Percentiles rank a stretch among this genome's conserved stretches.
Conservation (phyloP, 257 asterid species). For the Mitragyna speciosa region DNA sequence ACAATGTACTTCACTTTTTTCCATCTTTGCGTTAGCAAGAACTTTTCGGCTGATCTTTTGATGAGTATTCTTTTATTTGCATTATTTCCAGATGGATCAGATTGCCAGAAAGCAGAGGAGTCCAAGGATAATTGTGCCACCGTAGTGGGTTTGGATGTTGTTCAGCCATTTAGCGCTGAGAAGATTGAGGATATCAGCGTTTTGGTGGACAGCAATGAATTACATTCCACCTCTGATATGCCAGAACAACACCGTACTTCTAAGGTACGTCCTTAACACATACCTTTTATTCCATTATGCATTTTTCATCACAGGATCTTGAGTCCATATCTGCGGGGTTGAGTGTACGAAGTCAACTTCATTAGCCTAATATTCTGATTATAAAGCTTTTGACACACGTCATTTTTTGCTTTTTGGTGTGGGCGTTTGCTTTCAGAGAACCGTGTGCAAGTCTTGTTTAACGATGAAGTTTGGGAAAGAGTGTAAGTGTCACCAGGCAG, state of each 20-base stretch:
- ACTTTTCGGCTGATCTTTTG: background rate
- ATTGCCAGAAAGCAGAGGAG: background rate
- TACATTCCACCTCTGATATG: background rate
- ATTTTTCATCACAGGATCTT: background rate
- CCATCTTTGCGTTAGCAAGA: background rate
- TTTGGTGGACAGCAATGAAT: background rate
- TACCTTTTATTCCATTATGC: background rate
- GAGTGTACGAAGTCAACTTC: too few relatives aligned
- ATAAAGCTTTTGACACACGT: background rate
- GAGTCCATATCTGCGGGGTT: background rate
- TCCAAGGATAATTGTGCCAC: background rate
- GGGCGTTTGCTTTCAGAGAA: conserved; percentile 13
- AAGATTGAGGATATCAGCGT: background rate
- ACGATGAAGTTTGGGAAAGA: background rate
- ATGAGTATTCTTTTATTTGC: background rate
- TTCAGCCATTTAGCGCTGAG: background rate
- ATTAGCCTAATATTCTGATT: background rate
- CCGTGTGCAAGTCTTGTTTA: conserved; percentile 1
- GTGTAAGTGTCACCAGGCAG: conserved; percentile 1
- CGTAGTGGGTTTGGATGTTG: too few relatives aligned
- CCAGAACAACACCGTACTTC: background rate
- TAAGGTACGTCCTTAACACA: conserved; percentile 11
- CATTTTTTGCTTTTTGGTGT: background rate
- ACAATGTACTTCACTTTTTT: background rate
- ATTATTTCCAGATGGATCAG: conserved; percentile 11